Evolutionary conservation across 1,139 yeast genomes (phyloP), one percentile per base, ranked within the genome.

Genomic region (Entelexis paramagnoliae): DNA sequence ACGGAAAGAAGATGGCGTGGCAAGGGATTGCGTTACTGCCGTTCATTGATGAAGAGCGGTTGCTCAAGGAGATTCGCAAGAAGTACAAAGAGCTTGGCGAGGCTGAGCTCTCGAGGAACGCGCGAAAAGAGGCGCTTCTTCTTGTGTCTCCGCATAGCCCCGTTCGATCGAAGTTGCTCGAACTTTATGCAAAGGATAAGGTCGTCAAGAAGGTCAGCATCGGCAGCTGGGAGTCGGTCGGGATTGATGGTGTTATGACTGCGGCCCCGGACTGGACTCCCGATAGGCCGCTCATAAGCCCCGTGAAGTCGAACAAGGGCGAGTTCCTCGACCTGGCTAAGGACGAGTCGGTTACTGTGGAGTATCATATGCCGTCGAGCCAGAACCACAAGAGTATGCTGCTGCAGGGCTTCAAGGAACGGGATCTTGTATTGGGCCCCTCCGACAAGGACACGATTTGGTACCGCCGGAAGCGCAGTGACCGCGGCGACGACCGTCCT

Each of bases 1-100:
- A 93, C 65, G 98, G 98, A 49, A 93, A 91, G 65, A 85, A 91
- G 51, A 95, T 94, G 32, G 81, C 86, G 45, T 93, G 99, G 99
- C 98, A 93, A 70, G 98, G 97, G 9, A 96, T 93, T 54, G 96
- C 93, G 11, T 77, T 87, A 63, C 76, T 93, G 56, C 83, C 95
- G n/a, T 93, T 93, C 73, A 96, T 93, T 51, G 97, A 93, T 60
- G 91, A 85, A 63, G 68, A 76, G 29, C 75, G 93, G 56, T 74
- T 93, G 54, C 71, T 85, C 46, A 77, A 73, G 1, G 89, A 89
- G 0, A 78, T 91, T 74, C 73, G 72, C 46, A 83, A 93, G 8
- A 58, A 58, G 46, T 84, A 86, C 55, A 63, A 69, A 0, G 75
- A 75, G 57, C 71, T 93, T 52, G 70, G 81, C 1, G 76, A 83